phyloP scores from a whole-genome alignment of 768 basidiomycete species.

The Hygrophorus pudorinus region DNA sequence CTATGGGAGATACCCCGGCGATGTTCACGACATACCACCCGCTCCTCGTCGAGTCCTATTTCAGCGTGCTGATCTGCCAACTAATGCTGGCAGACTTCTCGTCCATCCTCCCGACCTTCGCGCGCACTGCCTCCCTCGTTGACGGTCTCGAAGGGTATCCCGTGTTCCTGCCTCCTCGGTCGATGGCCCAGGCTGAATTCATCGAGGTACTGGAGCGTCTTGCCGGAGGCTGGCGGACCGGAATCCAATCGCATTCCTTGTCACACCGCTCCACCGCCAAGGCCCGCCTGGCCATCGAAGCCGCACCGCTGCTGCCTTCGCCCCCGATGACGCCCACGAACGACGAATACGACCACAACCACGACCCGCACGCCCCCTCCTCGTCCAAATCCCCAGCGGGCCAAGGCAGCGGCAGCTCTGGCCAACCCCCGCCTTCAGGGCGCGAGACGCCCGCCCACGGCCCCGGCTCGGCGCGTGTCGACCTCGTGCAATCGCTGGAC shows the following conservation, averaged over 20 bases:
- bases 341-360: no score
- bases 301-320: constrained; percentile 19
- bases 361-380: constrained; percentile 8
- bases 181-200: constrained; percentile 87
- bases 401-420: constrained; percentile 9
- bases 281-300: constrained; percentile 37
- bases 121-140: constrained; percentile 55
- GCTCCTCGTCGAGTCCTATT: constrained; percentile 80
- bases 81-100: constrained; percentile 73
- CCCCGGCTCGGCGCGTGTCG: constrained; percentile 19
- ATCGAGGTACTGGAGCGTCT: constrained; percentile 78
- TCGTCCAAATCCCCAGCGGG: constrained; percentile 9
- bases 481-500: constrained; percentile 51
- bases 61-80: constrained; percentile 63
- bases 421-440: neutral
- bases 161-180: constrained; percentile 76
- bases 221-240: constrained; percentile 63
- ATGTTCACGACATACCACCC: constrained; percentile 87
- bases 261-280: constrained; percentile 23
- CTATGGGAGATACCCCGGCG: constrained; percentile 37
- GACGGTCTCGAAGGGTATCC: constrained; percentile 86
- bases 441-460: constrained; percentile 9
- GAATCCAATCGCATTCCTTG: constrained; percentile 48
- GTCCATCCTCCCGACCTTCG: constrained; percentile 51
- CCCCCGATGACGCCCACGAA: no score